phyloP scores from a whole-genome alignment of 2,329 filamentous ascomycete genomes.

The Lasiodiplodia hormozganensis region DNA sequence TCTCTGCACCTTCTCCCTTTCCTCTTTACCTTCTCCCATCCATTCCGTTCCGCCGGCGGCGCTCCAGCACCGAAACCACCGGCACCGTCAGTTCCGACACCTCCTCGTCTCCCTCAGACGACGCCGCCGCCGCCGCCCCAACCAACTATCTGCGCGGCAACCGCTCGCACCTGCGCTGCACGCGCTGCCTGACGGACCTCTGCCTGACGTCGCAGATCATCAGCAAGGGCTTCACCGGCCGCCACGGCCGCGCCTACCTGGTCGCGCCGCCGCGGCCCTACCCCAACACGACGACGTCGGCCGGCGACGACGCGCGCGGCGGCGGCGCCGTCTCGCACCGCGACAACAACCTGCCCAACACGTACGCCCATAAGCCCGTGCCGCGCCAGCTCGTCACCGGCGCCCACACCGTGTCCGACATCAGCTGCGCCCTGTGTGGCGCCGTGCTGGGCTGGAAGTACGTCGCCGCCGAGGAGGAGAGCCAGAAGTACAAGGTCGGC shows the following conservation, averaged over 20 bases:
- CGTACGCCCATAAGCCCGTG: slow-evolving; percentile 62
- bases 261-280: slow-evolving; percentile 53
- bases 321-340: slow-evolving; percentile 31
- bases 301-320: slow-evolving; percentile 17
- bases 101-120: slow-evolving; percentile 36
- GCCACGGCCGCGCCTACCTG: slow-evolving; percentile 69
- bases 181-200: slow-evolving; percentile 65
- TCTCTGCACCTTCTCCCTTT: slow-evolving; percentile 36
- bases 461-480: slow-evolving; percentile 66
- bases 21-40: slow-evolving; percentile 48
- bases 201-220: slow-evolving; percentile 66
- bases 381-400: slow-evolving; percentile 68
- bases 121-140: slow-evolving; percentile 32
- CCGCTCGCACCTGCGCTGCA: slow-evolving; percentile 58
- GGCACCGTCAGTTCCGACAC: slow-evolving; percentile 39
- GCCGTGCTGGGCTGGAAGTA: slow-evolving; percentile 70
- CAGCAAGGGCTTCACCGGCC: slow-evolving; percentile 70
- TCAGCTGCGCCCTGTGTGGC: slow-evolving; percentile 64
- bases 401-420: slow-evolving; percentile 67
- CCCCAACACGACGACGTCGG: slow-evolving; percentile 17
- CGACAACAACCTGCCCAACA: slow-evolving; percentile 62
- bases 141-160: slow-evolving; percentile 38
- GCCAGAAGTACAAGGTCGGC: slow-evolving; percentile 69
- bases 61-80: slow-evolving; percentile 49
- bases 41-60: slow-evolving; percentile 46